phyloP scores from a whole-genome alignment of 805 yeast species.

The Komagataella mondaviorum region DNA sequence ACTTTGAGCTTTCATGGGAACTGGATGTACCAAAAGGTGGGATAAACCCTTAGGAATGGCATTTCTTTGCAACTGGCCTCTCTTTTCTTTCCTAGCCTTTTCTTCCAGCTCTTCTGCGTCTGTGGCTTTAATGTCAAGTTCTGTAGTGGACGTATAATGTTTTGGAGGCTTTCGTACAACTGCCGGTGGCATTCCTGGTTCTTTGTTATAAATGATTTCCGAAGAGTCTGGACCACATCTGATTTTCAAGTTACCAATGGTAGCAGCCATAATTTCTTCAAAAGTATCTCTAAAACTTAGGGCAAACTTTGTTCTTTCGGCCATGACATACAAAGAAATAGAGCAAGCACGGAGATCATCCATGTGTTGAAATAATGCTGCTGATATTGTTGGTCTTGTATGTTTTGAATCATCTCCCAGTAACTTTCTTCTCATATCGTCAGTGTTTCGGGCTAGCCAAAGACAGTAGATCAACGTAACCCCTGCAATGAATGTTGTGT shows the following conservation, averaged over 20 bases:
- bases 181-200: constrained; percentile 50
- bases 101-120: constrained; percentile 27
- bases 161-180: constrained; percentile 29
- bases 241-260: constrained; percentile 46
- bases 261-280: constrained; percentile 53
- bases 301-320: constrained; percentile 52
- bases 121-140: constrained; percentile 16
- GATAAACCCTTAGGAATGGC: constrained; percentile 42
- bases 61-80: constrained; percentile 34
- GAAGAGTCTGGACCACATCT: constrained; percentile 53
- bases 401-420: constrained; percentile 46
- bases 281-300: constrained; percentile 51
- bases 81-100: constrained; percentile 31
- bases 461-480: constrained; percentile 53
- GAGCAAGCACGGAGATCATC: constrained; percentile 58
- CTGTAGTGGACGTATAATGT: constrained; percentile 20
- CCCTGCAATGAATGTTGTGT: constrained; percentile 57
- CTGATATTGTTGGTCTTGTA: constrained; percentile 45
- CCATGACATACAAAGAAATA: constrained; percentile 48
- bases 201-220: constrained; percentile 31
- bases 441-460: constrained; percentile 51
- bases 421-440: constrained; percentile 39
- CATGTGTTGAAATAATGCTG: constrained; percentile 36
- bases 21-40: constrained; percentile 27
- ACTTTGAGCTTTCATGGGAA: constrained; percentile 3